Conservation (phyloP, 2,329 filamentous ascomycete genomes). For the Ceratocystiopsis minuta region DNA sequence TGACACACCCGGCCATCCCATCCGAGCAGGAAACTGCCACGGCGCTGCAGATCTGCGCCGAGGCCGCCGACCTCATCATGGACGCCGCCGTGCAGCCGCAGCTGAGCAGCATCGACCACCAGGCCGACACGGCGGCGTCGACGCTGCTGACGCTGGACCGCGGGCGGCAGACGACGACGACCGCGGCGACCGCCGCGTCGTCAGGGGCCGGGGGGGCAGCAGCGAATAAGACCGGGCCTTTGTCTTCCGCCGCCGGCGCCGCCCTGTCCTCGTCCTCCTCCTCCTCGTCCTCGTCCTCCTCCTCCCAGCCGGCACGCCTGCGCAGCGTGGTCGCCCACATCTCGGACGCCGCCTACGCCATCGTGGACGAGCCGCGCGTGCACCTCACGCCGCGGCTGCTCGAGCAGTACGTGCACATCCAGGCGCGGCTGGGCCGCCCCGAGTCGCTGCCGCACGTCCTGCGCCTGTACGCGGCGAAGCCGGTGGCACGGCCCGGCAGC, state of each 20-base stretch:
- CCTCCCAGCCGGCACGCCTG: slow-evolving; percentile 9
- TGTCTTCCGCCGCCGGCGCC: too few relatives aligned
- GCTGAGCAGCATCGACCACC: slow-evolving; percentile 20
- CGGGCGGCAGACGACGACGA: not conserved
- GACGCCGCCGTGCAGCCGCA: slow-evolving; percentile 22
- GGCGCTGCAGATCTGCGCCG: slow-evolving; percentile 26
- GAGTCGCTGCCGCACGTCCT: slow-evolving; percentile 67
- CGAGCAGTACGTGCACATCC: slow-evolving; percentile 55
- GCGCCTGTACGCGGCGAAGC: slow-evolving; percentile 68
- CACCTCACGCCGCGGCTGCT: slow-evolving; percentile 63
- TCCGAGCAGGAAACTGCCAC: slow-evolving; percentile 23
- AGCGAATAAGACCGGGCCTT: too few relatives aligned
- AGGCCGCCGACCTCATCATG: slow-evolving; percentile 20
- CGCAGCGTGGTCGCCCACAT: slow-evolving; percentile 31
- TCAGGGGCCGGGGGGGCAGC: not conserved
- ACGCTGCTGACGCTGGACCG: slow-evolving; percentile 29
- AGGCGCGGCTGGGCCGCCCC: slow-evolving; percentile 53
- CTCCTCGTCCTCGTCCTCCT: not conserved
- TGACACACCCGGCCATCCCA: slow-evolving; percentile 26
- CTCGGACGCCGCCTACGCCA: slow-evolving; percentile 44
- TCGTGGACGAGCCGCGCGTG: slow-evolving; percentile 57
- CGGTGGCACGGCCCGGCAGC: slow-evolving; percentile 36
- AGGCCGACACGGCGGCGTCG: slow-evolving; percentile 30
- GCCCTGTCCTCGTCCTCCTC: too few relatives aligned
- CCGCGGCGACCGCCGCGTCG: too few relatives aligned